A percentile compares a stretch with the other conserved stretches of the same genome.
Evolutionary conservation across 768 basidiomycete species (phyloP).

Genomic region (Crassisporium funariophilum): DNA sequence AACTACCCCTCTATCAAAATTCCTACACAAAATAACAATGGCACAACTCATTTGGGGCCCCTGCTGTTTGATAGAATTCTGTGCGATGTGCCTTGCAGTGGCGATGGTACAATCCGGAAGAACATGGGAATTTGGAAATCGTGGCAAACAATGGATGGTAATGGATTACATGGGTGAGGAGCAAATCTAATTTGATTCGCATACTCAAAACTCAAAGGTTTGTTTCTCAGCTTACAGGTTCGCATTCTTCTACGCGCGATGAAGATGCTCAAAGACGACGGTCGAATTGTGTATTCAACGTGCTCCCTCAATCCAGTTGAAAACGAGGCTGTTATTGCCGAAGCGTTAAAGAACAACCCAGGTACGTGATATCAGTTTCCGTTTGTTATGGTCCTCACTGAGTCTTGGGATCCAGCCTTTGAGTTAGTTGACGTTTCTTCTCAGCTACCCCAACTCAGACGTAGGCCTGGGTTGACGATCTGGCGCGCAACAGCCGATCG

Average conservation of each 20-base stretch:
- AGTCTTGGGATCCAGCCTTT: slow-evolving; percentile 69
- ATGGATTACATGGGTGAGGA: slow-evolving; percentile 80
- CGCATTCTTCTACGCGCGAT: slow-evolving; percentile 93
- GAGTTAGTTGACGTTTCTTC: slow-evolving; percentile 77
- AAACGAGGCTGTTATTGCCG: slow-evolving; percentile 94
- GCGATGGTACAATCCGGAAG: slow-evolving; percentile 95
- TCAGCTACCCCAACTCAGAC: slow-evolving; percentile 69
- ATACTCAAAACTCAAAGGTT: slow-evolving; percentile 3
- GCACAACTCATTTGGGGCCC: slow-evolving; percentile 40
- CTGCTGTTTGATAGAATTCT: slow-evolving; percentile 91
- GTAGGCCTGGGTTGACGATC: slow-evolving; percentile 70
- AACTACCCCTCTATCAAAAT: slow-evolving; percentile 73
- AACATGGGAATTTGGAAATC: slow-evolving; percentile 93
- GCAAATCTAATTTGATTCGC: background rate
- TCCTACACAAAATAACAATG: slow-evolving; percentile 34
- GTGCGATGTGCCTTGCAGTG: slow-evolving; percentile 97
- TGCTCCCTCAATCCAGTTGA: slow-evolving; percentile 97
- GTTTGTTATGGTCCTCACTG: no score
- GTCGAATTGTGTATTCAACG: slow-evolving; percentile 95
- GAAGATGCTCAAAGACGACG: slow-evolving; percentile 80
- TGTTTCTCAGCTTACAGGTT: slow-evolving; percentile 70
- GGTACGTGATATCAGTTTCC: slow-evolving; percentile 53
- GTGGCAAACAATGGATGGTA: slow-evolving; percentile 89
- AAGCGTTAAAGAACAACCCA: slow-evolving; percentile 70
- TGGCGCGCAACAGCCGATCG: slow-evolving; percentile 80